phyloP scores from a whole-genome alignment of 2,329 filamentous ascomycete genomes.

The Leptographium galeiforme region DNA sequence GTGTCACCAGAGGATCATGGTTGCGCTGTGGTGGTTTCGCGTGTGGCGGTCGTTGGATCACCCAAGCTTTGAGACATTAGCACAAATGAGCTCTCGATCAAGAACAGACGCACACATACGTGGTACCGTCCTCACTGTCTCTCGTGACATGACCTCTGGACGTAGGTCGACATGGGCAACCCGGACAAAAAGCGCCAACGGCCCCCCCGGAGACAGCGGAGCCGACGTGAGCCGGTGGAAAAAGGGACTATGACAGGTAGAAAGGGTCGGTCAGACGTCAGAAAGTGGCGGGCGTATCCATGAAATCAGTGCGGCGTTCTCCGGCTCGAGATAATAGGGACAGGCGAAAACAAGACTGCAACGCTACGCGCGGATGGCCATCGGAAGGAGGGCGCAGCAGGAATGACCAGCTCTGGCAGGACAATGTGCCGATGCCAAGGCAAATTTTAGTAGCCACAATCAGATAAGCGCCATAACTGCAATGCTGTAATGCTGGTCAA shows the following conservation, averaged over 20 bases:
- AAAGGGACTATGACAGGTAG: too few relatives aligned
- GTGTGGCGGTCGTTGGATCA: slow-evolving; percentile 11
- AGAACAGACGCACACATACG: slow-evolving; percentile 7
- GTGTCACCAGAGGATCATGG: slow-evolving; percentile 9
- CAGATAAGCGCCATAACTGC: not conserved
- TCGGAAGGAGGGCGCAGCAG: too few relatives aligned
- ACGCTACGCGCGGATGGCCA: too few relatives aligned
- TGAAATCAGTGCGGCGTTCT: too few relatives aligned
- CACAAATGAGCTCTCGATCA: not conserved
- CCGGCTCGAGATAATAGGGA: too few relatives aligned
- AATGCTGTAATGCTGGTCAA: not conserved
- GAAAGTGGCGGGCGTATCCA: too few relatives aligned
- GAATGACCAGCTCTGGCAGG: not conserved
- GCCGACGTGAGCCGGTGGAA: not conserved
- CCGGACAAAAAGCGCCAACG: not conserved
- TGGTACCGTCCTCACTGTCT: slow-evolving; percentile 7
- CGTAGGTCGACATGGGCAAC: not conserved
- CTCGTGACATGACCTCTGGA: slow-evolving; percentile 3
- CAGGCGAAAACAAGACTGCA: too few relatives aligned
- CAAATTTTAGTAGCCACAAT: not conserved
- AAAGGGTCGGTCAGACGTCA: too few relatives aligned
- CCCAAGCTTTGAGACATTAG: slow-evolving; percentile 10
- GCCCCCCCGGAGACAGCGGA: not conserved
- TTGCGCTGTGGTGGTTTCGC: slow-evolving; percentile 13
- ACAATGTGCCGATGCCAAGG: not conserved